A percentile compares a stretch with the other conserved stretches of the same genome.
Evolutionary conservation across 805 yeast genomes (phyloP).

Genomic region (Limtongia smithiae): DNA sequence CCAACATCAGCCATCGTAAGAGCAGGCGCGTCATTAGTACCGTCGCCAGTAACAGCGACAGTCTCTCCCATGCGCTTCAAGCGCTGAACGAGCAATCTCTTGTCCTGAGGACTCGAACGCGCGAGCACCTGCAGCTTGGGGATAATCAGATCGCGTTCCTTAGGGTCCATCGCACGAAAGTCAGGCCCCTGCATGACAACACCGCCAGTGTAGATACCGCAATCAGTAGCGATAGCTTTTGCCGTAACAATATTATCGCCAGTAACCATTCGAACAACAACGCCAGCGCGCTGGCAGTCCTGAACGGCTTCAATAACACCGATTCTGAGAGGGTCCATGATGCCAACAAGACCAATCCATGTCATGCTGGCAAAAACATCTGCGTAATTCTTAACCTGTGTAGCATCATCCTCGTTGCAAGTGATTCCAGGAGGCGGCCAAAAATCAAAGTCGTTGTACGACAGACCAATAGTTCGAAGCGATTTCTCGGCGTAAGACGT

Average conservation of each 20-base stretch:
- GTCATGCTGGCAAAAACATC: slow-evolving; percentile 39
- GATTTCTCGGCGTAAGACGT: slow-evolving; percentile 70
- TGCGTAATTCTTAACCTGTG: slow-evolving; percentile 22
- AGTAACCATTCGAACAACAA: slow-evolving; percentile 94
- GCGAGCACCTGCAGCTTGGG: slow-evolving; percentile 83
- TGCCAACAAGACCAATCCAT: slow-evolving; percentile 79
- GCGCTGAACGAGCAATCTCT: slow-evolving; percentile 77
- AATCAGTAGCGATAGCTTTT: slow-evolving; percentile 78
- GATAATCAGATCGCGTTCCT: slow-evolving; percentile 56
- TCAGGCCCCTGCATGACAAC: slow-evolving; percentile 90
- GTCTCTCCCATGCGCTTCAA: slow-evolving; percentile 80
- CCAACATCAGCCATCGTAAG: slow-evolving; percentile 96
- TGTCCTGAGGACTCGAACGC: slow-evolving; percentile 94
- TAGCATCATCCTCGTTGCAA: slow-evolving; percentile 26
- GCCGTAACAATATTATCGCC: slow-evolving; percentile 95
- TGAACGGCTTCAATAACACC: slow-evolving; percentile 89
- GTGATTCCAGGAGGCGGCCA: slow-evolving; percentile 67
- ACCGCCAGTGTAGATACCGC: slow-evolving; percentile 64
- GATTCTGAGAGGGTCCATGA: slow-evolving; percentile 87
- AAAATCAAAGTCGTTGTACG: slow-evolving; percentile 62
- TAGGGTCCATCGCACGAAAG: slow-evolving; percentile 63
- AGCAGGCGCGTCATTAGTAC: slow-evolving; percentile 98
- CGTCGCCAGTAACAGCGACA: slow-evolving; percentile 99
- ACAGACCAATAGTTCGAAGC: slow-evolving; percentile 82
- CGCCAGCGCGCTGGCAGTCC: slow-evolving; percentile 87